These are phyloP conservation scores for Sphaerulina vaccinii DNA, from an alignment of 2,329 filamentous ascomycete genomes.

Conservation along the genomic window DNA sequence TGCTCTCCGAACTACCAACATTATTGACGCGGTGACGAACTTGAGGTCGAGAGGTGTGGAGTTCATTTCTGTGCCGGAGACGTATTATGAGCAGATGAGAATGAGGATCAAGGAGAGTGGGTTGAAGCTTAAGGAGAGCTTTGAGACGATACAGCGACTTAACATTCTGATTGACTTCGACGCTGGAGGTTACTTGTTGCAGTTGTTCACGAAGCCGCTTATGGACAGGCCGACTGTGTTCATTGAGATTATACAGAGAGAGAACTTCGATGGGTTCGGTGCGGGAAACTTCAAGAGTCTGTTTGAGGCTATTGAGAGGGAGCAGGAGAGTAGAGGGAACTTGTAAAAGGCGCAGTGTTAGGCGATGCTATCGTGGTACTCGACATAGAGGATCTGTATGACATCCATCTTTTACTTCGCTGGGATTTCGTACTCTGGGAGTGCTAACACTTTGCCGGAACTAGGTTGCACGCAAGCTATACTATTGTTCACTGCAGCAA, in stretches of 20 bases:
- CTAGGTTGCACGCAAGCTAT: too few relatives aligned
- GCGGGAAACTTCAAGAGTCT: constrained; percentile 94
- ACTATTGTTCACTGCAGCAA: too few relatives aligned
- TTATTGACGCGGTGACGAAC: constrained; percentile 72
- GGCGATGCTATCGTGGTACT: too few relatives aligned
- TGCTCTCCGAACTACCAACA: constrained; percentile 77
- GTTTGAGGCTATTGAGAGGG: constrained; percentile 92
- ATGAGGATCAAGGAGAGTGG: constrained; percentile 65
- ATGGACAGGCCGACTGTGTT: constrained; percentile 96
- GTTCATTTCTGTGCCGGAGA: constrained; percentile 85
- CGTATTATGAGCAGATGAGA: constrained; percentile 80
- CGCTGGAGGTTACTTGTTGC: constrained; percentile 78
- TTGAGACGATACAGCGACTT: constrained; percentile 71
- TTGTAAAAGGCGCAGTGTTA: too few relatives aligned
- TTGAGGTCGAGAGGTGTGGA: constrained; percentile 85
- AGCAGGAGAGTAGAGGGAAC: constrained; percentile 84
- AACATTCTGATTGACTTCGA: constrained; percentile 96
- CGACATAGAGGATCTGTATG: too few relatives aligned
- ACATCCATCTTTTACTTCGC: too few relatives aligned
- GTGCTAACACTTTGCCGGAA: too few relatives aligned
- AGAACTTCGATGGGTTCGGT: constrained; percentile 87
- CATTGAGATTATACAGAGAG: constrained; percentile 91
- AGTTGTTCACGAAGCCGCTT: constrained; percentile 66
- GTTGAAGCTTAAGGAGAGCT: constrained; percentile 69
- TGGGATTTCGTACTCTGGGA: too few relatives aligned